Percentiles rank a stretch among this genome's conserved stretches.
Evolutionary conservation across 2,329 filamentous ascomycete genomes (phyloP).

Genomic region (Diaporthe australafricana): DNA sequence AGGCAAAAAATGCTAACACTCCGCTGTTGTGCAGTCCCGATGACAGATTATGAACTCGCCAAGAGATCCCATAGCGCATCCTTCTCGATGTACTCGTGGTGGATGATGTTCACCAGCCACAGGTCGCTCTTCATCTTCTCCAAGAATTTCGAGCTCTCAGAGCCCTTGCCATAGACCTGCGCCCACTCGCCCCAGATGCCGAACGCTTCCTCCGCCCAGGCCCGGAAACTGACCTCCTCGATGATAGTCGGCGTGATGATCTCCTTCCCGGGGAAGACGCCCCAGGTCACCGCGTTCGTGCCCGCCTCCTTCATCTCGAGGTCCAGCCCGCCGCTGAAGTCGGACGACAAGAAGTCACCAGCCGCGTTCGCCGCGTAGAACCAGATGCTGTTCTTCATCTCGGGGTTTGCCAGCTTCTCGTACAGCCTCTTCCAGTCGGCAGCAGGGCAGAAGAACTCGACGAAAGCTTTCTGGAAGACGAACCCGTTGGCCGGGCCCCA

Average conservation of each 20-base stretch:
- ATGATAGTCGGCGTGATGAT: constrained; percentile 97
- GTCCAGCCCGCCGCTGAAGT: constrained; percentile 51
- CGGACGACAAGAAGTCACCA: constrained; percentile 83
- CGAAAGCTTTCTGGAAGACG: constrained; percentile 98
- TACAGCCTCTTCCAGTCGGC: constrained; percentile 78
- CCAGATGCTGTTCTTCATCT: constrained; percentile 75
- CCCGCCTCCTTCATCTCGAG: constrained; percentile 55
- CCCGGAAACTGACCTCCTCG: constrained; percentile 91
- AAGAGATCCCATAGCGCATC: constrained; percentile 80
- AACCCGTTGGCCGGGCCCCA: constrained; percentile 95
- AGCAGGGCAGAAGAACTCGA: constrained; percentile 90
- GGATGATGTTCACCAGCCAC: constrained; percentile 93
- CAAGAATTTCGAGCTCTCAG: constrained; percentile 78
- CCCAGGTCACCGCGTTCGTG: constrained; percentile 97
- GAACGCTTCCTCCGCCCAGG: constrained; percentile 96
- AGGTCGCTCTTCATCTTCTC: constrained; percentile 74
- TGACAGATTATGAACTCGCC: constrained; percentile 43
- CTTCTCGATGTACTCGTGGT: constrained; percentile 79
- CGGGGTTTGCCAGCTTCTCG: constrained; percentile 68
- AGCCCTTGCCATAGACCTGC: constrained; percentile 79
- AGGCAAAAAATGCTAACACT: constrained; percentile 38
- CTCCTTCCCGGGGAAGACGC: constrained; percentile 93
- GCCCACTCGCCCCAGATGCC: constrained; percentile 96
- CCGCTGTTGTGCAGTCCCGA: constrained; percentile 2
- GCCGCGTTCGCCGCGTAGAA: constrained; percentile 87